These are phyloP conservation scores for Farysia itapuensis DNA, from an alignment of 1,284 basidiomycete genomes.

Conservation along the genomic window DNA sequence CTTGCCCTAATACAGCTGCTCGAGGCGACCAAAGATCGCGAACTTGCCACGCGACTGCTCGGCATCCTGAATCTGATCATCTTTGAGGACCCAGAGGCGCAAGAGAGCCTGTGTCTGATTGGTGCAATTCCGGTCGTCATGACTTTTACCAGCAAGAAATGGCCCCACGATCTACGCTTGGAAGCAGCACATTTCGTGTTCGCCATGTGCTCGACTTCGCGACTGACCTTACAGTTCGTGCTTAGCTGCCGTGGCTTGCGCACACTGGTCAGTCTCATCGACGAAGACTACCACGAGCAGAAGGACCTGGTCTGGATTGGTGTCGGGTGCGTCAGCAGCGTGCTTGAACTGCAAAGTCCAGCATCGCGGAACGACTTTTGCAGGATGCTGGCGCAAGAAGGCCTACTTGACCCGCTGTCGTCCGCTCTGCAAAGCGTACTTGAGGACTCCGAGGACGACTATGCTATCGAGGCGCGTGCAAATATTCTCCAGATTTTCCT, in stretches of 20 bases:
- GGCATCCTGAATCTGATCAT: constrained; percentile 90
- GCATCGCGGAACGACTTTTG: constrained; percentile 98
- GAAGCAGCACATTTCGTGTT: constrained; percentile 94
- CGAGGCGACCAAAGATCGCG: constrained; percentile 76
- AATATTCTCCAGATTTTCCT: constrained; percentile 87
- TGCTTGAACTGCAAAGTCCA: constrained; percentile 87
- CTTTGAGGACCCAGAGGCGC: constrained; percentile 75
- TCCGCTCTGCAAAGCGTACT: constrained; percentile 85
- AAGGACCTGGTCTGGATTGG: constrained; percentile 86
- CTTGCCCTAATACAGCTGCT: constrained; percentile 88
- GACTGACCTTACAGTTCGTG: constrained; percentile 68
- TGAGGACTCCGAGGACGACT: constrained; percentile 68
- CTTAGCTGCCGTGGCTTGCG: constrained; percentile 84
- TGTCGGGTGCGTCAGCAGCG: constrained; percentile 87
- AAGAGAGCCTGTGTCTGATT: constrained; percentile 93
- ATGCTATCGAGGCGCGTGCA: constrained; percentile 71
- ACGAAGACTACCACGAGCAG: constrained; percentile 91
- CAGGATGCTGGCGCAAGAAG: constrained; percentile 94
- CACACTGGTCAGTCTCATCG: constrained; percentile 89
- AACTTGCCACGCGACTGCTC: constrained; percentile 79
- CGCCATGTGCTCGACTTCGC: constrained; percentile 85
- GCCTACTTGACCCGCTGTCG: constrained; percentile 86
- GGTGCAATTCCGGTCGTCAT: constrained; percentile 64
- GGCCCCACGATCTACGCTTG: constrained; percentile 86
- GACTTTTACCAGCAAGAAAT: constrained; percentile 89